Evolutionary conservation across 768 basidiomycete genomes (phyloP), one percentile per base, ranked within the genome.

Genomic region (Amanita rubescens): DNA sequence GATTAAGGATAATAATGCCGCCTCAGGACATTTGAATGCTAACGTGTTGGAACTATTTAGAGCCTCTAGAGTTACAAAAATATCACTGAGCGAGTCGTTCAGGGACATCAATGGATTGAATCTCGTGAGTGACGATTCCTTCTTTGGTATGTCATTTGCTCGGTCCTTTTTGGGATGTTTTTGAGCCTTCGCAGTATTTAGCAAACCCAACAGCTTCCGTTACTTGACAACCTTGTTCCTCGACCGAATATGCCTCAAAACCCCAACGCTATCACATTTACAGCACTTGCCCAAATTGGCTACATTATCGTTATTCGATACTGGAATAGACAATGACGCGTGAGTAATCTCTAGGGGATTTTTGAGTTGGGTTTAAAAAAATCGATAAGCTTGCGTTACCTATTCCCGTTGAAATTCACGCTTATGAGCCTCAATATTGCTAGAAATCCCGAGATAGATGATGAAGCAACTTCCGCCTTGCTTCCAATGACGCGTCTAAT

Each of bases 381-480:
- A n/a, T n/a, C n/a, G n/a, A 42, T 27, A 27, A 86, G 85, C 9
- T 65, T 85, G 22, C 85, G 76, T 57, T 73, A 80, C 27, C 73
- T 87, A 24, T 66, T 80, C 1, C 68, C 79, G 17, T 73, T 85
- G 51, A 81, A 78, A 61, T 71, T 68, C 47, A 75, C 79, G 25
- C 72, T 87, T 30, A 68, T 61, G 20, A 69, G 73, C 37, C 78
- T 87, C 11, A 75, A 75, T 47, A 59, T 86, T 51, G 69, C 78
- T 10, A 63, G 61, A 19, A 87, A 86, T 57, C 73, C 71, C 12
- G 62, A 63, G 44, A 77, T 87, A 60, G 67, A 76, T 54, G 77
- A 85, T 58, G 80, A 81, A 49, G 74, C 76, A 39, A 67, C 82
- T 19, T 75, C 82, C 20, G 80, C 81, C 41, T 63, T 87, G 44